Evolutionary conservation across 371 early-diverging fungal genomes (phyloP), one percentile per base, ranked within the genome.

Genomic region (Thermomucor indicae-seudaticae): DNA sequence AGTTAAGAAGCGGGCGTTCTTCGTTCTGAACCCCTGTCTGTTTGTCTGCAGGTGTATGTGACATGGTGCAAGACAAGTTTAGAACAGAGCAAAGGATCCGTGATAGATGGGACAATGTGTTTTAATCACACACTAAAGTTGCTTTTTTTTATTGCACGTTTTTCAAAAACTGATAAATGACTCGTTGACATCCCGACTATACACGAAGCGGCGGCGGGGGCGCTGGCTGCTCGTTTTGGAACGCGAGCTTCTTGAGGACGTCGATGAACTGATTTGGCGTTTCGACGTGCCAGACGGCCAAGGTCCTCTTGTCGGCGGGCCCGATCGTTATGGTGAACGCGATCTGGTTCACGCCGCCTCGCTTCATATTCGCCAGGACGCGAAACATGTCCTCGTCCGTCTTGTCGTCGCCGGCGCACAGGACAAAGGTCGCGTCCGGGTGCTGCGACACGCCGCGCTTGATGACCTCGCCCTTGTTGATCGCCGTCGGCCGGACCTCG

Each of bases 381-480:
- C 86, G 79, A 67, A 89, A 90, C 96, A 97, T 96, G 60, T 96
- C 97, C 62, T 96, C 96, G 60, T 98, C 97, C 1, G 98, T 97
- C 64, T 88, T 84, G 64, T 97, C 97, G 62, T 97, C 97, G 14
- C 98, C 97, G 17, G 91, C 95, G 62, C 96, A 95, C 39, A 92
- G 75, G n/a, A 93, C 80, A 70, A 97, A 95, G 55, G 91, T 92
- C 29, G 83, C 82, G 42, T 83, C 81, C 0, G 84, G 79, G 43
- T 72, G 69, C 27, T 63, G 52, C 5, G 59, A 44, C 44, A 88
- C 28, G 27, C 94, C 70, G 8, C 91, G 79, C 63, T 92, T 92
- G 43, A 96, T 95, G 51, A 97, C 93, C 59, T 94, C 95, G 14
- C 98, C 98, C 81, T 89, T 90, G 66, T 89, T 94, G 54, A 90